Base-by-base conservation (phyloP, 108 stramenopile genomes). In the Nitzschia palea region DNA sequence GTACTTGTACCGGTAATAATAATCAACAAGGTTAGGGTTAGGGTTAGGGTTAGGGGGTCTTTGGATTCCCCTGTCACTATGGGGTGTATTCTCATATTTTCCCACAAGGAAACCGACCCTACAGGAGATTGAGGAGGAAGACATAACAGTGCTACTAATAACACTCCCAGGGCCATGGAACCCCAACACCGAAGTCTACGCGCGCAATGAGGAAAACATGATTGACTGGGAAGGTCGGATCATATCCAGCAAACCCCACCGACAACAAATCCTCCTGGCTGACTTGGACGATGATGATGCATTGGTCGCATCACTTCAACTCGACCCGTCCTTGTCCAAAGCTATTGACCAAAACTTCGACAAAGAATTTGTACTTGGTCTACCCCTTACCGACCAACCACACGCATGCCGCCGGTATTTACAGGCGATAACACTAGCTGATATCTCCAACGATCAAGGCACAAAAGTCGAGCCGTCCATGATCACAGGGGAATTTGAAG, bases 31-130 rank as follows among this genome's bases (percentile, higher is more conserved):
- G n/a, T n/a, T n/a, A n/a, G n/a, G n/a, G n/a, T n/a, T n/a, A n/a
- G n/a, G n/a, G n/a, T n/a, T n/a, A n/a, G n/a, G n/a, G n/a, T n/a
- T n/a, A n/a, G n/a, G 14, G 3, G 44, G 44, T 5, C 25, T 70
- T 8, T 59, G 58, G 32, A 70, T 70, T 3, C 68, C 59, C 4
- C 33, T 70, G n/a, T 45, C 33, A 4, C 36, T 61, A 30, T 44
- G 59, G 43, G 68, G 59, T 17, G 44, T 61, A 0, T 72, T 73
- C 42, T 73, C 71, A 17, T 78, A 28, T 58, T 78, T 78, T 25
- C 29, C 40, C 0, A 67, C 55, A n/a, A 18, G 53, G 14, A 55
- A 42, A 30, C 68, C 68, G 5, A 45, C 56, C 4, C 10, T 35
- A 0, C 33, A 62, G 2, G 65, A 74, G 42, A 2, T 68, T 4